Percentiles rank a stretch among this genome's conserved stretches.
phyloP scores from a whole-genome alignment of 345 rosid genomes.

The Cardiospermum halicacabum region DNA sequence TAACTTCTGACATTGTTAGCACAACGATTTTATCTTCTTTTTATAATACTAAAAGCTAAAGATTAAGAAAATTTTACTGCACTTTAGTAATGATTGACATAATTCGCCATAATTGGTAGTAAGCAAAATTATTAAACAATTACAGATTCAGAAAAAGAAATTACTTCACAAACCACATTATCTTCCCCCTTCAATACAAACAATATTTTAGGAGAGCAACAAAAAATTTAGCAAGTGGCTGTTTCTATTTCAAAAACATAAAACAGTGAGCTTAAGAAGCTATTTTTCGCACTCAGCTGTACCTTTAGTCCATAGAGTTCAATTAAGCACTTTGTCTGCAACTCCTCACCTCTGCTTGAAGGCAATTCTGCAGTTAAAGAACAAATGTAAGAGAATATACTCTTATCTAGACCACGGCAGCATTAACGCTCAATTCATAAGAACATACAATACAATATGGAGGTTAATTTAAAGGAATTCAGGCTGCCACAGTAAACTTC shows the following conservation, averaged over 20 bases:
- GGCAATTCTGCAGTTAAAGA: conserved; percentile 66
- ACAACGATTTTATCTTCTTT: no score
- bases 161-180: background rate
- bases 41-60: conserved; percentile 1
- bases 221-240: background rate
- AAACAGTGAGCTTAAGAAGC: background rate
- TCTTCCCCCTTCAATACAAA: conserved; percentile 5
- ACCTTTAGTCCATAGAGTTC: conserved; percentile 96
- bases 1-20: no score
- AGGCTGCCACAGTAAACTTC: background rate
- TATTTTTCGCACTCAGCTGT: conserved; percentile 14
- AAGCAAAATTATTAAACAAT: background rate
- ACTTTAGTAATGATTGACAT: background rate
- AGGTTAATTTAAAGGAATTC: background rate
- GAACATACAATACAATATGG: background rate
- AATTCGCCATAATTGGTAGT: conserved; percentile 8
- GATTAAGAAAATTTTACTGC: background rate
- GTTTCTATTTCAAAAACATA: background rate
- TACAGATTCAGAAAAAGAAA: background rate
- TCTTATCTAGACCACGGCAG: background rate
- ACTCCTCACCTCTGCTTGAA: conserved; percentile 82
- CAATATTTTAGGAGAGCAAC: background rate
- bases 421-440: background rate
- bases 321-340: conserved; percentile 87
- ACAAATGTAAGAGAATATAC: conserved; percentile 12